Evolutionary conservation across 2,329 filamentous ascomycete genomes (phyloP), one percentile per base, ranked within the genome.

Genomic region (Pseudogymnoascus sp.): DNA sequence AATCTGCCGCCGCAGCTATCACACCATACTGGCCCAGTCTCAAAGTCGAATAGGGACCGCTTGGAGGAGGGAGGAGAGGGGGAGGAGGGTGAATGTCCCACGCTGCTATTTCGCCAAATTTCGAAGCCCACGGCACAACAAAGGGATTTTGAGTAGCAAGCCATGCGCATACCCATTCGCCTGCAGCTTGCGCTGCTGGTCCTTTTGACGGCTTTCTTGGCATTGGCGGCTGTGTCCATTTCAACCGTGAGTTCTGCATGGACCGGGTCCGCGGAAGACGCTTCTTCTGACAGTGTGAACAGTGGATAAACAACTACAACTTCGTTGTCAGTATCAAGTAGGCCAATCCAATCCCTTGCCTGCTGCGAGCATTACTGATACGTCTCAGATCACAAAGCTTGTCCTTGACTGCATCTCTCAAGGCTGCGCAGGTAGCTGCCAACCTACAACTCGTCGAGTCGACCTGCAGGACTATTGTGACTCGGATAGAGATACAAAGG

Each of bases 151-250:
- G 51, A 57, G 51, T 57, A 34, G 51, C 29, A 57, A 36, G 29
- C 29, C 51, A 57, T 96, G 90, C 86, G 91, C 75, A 85, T 96
- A 74, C 88, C 89, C 64, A 96, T 96, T 71, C 85, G 91, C 69
- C 87, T 93, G 77, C 93, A 97, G 83, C 82, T 97, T 70, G 90
- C 86, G 68, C 81, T 87, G 74, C 81, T 96, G 67, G 90, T 96
- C 71, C 79, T 95, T 68, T 73, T 91, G 65, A 85, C 89, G 65
- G 86, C 91, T 60, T 82, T 96, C 64, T 78, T 89, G 64, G 87
- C 88, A 62, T 83, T 96, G 66, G 85, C 88, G 63, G 86, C 96
- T 66, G 83, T 96, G 66, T 86, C 91, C 14, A 83, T 96, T 67
- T 90, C 92, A 70, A 90, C 87, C 2, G 63, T 64, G 31, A 81